Percentiles rank a stretch among this genome's conserved stretches.
Conservation (phyloP, 805 yeast genomes). For the Candida oleophila region DNA sequence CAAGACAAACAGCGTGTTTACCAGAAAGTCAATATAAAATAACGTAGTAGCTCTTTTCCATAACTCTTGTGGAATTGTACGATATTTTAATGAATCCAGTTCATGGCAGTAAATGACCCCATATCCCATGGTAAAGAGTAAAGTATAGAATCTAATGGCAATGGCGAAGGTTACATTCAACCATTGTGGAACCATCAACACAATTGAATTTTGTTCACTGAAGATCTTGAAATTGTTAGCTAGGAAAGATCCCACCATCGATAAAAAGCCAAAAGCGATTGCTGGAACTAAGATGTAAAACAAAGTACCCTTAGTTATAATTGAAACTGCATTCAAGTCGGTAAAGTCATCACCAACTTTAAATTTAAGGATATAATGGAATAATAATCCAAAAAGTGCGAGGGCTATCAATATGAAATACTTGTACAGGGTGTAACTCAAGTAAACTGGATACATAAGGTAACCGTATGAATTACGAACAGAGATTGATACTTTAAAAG, state of each 20-base stretch:
- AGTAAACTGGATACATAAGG: constrained; percentile 17
- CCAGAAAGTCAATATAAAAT: constrained; percentile 1
- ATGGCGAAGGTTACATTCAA: constrained; percentile 6
- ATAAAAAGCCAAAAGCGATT: constrained; percentile 5
- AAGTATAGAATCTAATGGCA: constrained; percentile 13
- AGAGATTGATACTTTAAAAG: constrained; percentile 7
- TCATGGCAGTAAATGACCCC: constrained; percentile 29
- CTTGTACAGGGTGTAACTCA: constrained; percentile 14
- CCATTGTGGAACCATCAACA: constrained; percentile 5
- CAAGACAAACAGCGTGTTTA: neutral
- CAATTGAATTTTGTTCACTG: neutral
- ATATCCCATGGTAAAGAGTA: constrained; percentile 34
- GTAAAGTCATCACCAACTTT: constrained; percentile 25
- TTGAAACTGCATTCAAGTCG: constrained; percentile 25
- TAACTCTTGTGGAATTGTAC: constrained; percentile 19
- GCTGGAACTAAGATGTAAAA: constrained; percentile 25
- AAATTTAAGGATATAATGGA: constrained; percentile 23
- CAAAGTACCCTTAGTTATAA: constrained; percentile 26
- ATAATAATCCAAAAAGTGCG: constrained; percentile 18
- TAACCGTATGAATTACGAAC: constrained; percentile 24
- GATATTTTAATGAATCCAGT: constrained; percentile 18
- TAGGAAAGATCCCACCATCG: neutral
- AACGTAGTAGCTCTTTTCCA: constrained; percentile 8
- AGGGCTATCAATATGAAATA: constrained; percentile 15
- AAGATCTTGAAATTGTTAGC: constrained; percentile 12